Evolutionary conservation across 192 early-diverging fungal species (phyloP).

Genomic region (Chytriomyces sp.): DNA sequence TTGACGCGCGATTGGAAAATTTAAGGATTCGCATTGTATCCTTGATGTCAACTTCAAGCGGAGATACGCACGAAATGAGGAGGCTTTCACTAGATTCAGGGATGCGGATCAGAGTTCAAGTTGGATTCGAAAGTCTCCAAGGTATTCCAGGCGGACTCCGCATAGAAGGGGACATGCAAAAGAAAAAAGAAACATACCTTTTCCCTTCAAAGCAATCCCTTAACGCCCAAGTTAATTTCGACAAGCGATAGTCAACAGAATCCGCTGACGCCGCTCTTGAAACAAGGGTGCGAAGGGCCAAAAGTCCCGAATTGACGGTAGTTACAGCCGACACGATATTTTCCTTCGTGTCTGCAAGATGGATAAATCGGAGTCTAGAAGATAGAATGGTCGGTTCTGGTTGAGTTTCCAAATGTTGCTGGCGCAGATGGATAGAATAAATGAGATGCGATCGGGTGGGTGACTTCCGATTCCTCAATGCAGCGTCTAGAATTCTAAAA

Average conservation of each 20-base stretch:
- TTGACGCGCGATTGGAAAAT: neutral
- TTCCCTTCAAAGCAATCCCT: slow-evolving; percentile 7
- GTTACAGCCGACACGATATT: neutral
- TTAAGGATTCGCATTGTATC: slow-evolving; percentile 13
- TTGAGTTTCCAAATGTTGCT: neutral
- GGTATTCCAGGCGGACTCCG: neutral
- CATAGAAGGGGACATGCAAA: no score
- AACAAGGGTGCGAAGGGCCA: slow-evolving; percentile 16
- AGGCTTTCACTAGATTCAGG: neutral
- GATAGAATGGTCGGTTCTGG: slow-evolving; percentile 8
- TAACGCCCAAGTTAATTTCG: slow-evolving; percentile 15
- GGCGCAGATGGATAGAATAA: slow-evolving; percentile 1
- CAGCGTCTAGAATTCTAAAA: no score
- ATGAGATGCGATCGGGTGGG: slow-evolving; percentile 9
- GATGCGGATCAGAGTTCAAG: neutral
- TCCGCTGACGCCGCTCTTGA: neutral
- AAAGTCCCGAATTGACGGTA: slow-evolving; percentile 7
- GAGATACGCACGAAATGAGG: slow-evolving; percentile 11
- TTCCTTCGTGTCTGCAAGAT: slow-evolving; percentile 3
- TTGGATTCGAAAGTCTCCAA: neutral
- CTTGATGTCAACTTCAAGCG: neutral
- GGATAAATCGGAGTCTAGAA: neutral
- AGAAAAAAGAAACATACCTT: slow-evolving; percentile 2
- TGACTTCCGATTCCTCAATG: neutral
- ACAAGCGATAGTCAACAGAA: neutral